Conservation (phyloP, 163 green algal species). For the Scenedesmus sp. region DNA sequence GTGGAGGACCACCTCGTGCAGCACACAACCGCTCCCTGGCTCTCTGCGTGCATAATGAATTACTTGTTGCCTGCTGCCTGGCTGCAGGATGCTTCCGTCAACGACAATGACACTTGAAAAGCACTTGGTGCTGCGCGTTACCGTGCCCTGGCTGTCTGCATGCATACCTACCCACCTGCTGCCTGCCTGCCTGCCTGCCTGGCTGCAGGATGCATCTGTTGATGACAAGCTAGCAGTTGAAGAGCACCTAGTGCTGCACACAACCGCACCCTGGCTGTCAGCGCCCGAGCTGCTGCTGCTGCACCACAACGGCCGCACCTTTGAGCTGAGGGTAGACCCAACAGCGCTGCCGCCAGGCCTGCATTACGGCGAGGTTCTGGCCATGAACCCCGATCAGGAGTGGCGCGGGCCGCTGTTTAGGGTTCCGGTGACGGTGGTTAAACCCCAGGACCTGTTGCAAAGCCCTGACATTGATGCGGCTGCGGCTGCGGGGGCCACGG, state of each 20-base stretch:
- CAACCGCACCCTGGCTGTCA: constrained; percentile 74
- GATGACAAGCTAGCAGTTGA: constrained; percentile 76
- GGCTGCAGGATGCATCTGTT: constrained; percentile 56
- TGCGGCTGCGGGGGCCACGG: not conserved
- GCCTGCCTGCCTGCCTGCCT: not conserved
- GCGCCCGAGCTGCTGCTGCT: constrained; percentile 82
- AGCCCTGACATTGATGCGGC: constrained; percentile 33
- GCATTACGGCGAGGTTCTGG: constrained; percentile 87
- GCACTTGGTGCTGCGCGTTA: too few species aligned
- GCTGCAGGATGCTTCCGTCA: not conserved
- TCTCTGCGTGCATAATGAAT: too few species aligned
- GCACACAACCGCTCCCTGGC: too few species aligned
- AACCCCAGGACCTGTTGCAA: constrained; percentile 58
- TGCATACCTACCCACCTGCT: not conserved
- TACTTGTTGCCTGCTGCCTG: not conserved
- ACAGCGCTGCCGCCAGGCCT: constrained; percentile 72
- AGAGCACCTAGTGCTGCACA: constrained; percentile 70
- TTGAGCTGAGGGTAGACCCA: constrained; percentile 81
- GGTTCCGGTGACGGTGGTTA: constrained; percentile 88
- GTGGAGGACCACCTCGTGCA: too few species aligned
- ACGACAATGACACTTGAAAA: not conserved
- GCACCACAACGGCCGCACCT: constrained; percentile 80
- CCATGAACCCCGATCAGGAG: constrained; percentile 58
- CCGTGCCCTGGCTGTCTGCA: too few species aligned
- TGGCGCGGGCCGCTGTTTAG: constrained; percentile 84